phyloP scores from a whole-genome alignment of 2,329 filamentous ascomycete genomes.

The Pseudogymnoascus sp. region DNA sequence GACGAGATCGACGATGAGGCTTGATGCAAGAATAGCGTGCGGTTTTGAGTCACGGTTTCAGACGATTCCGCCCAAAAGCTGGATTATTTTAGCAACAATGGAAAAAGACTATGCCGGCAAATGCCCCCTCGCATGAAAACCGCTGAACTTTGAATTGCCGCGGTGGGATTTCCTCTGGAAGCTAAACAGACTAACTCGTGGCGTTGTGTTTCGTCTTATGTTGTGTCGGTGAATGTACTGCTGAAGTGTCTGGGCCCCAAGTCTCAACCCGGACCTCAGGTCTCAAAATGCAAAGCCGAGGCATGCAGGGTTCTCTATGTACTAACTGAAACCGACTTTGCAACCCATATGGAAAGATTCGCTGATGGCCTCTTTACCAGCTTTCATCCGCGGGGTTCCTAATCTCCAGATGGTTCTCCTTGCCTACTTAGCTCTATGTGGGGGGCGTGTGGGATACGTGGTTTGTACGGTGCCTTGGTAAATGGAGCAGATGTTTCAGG shows the following conservation, averaged over 20 bases:
- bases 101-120: not conserved
- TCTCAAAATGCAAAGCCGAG: not conserved
- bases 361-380: not conserved
- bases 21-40: not conserved
- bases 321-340: not conserved
- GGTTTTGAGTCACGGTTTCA: not conserved
- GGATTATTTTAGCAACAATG: constrained; percentile 1
- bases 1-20: constrained; percentile 22
- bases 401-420: not conserved
- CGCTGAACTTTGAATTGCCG: not conserved
- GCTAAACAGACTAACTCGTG: not conserved
- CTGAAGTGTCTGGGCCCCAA: not conserved
- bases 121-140: not conserved
- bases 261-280: not conserved
- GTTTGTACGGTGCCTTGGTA: not conserved
- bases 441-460: not conserved
- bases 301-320: not conserved
- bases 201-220: not conserved
- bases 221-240: not conserved
- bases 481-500: not conserved
- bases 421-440: not conserved
- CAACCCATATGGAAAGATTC: not conserved
- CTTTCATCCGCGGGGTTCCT: not conserved
- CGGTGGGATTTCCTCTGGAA: not conserved
- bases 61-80: not conserved